Evolutionary conservation across 768 basidiomycete species (phyloP).

Genomic region (Lentinula sp.): DNA sequence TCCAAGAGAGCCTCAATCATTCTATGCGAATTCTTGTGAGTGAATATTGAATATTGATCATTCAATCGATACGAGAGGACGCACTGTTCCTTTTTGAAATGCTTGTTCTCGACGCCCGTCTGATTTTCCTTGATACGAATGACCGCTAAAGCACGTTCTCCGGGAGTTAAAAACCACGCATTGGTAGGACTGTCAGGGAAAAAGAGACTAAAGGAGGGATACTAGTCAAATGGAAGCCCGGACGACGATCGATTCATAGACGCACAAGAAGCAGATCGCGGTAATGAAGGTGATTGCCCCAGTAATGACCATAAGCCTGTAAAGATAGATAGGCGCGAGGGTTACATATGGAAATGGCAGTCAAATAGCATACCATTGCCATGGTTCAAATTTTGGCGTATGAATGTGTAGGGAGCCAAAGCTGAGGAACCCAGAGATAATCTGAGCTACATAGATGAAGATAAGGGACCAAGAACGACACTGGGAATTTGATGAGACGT

Average conservation of each 20-base stretch:
- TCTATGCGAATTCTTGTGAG: slow-evolving; percentile 23
- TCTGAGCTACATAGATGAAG: slow-evolving; percentile 45
- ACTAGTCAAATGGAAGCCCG: background rate
- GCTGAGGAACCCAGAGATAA: slow-evolving; percentile 58
- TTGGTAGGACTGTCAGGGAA: slow-evolving; percentile 74
- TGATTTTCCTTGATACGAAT: slow-evolving; percentile 69
- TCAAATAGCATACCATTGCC: slow-evolving; percentile 41
- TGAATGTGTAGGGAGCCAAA: slow-evolving; percentile 48
- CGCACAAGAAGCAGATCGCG: slow-evolving; percentile 50
- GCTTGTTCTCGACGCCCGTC: slow-evolving; percentile 79
- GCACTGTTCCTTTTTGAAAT: slow-evolving; percentile 75
- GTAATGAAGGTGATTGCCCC: slow-evolving; percentile 51
- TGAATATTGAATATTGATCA: background rate
- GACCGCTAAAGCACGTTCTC: slow-evolving; percentile 61
- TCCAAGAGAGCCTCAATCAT: slow-evolving; percentile 64
- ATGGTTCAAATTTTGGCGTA: slow-evolving; percentile 38
- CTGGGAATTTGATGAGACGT: slow-evolving; percentile 5
- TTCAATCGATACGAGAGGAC: slow-evolving; percentile 25
- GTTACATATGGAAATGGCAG: background rate
- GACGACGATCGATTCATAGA: background rate
- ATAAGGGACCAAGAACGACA: background rate
- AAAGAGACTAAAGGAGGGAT: slow-evolving; percentile 36
- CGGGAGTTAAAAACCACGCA: slow-evolving; percentile 66
- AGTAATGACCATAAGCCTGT: slow-evolving; percentile 66
- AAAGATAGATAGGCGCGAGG: background rate